phyloP scores from a whole-genome alignment of 2,329 filamentous ascomycete genomes.

The Beauveria scarabaeidicola region DNA sequence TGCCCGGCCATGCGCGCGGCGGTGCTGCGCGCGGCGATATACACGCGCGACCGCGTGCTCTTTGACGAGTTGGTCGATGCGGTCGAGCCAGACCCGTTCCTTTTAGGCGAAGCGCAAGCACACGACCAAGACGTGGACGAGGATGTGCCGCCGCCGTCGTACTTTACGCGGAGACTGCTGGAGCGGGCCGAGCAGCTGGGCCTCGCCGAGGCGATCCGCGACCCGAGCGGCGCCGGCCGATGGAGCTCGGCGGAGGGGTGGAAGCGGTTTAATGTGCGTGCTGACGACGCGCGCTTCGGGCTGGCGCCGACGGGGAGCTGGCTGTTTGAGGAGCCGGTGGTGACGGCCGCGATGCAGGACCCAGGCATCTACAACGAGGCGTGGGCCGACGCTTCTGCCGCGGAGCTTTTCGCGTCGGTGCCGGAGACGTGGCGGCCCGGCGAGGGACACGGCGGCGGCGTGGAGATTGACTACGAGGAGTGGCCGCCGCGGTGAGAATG shows the following conservation, averaged over 20 bases:
- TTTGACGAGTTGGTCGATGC: background rate
- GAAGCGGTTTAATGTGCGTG: background rate
- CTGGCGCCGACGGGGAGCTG: background rate
- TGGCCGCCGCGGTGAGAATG: background rate
- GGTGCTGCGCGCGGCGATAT: background rate
- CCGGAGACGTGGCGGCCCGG: background rate
- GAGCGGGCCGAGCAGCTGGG: background rate
- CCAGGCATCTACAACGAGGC: background rate
- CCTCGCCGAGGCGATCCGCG: background rate
- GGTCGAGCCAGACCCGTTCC: background rate
- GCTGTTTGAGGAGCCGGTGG: background rate
- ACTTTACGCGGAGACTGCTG: background rate
- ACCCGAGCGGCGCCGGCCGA: background rate
- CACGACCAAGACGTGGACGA: background rate
- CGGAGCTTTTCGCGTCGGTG: background rate
- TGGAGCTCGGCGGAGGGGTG: background rate
- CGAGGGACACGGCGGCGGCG: background rate
- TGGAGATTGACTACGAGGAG: background rate
- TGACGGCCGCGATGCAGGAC: background rate
- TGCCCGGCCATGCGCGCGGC: background rate
- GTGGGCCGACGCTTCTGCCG: background rate
- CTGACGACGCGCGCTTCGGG: background rate
- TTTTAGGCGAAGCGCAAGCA: background rate
- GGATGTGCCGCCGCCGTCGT: background rate
- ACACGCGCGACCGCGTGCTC: background rate